Evolutionary conservation across 345 rosid genomes (phyloP).

Genomic region (Lumnitzera racemosa): DNA sequence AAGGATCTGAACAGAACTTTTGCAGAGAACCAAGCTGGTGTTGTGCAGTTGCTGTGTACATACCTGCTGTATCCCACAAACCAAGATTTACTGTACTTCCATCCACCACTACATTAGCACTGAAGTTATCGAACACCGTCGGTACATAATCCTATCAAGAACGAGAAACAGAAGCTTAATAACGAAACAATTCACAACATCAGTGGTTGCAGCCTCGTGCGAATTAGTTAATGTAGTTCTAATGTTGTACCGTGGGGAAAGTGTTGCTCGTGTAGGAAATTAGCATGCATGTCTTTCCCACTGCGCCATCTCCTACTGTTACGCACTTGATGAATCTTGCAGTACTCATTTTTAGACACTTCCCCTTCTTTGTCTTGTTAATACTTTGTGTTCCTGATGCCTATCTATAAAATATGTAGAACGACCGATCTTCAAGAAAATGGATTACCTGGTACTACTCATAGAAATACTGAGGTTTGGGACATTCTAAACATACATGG

Average conservation of each 20-base stretch:
- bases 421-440: too few species aligned
- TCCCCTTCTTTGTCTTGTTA: too few species aligned
- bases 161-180: neutral
- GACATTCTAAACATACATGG: too few species aligned
- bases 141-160: conserved; percentile 9
- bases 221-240: neutral
- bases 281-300: conserved; percentile 15
- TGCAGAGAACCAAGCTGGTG: too few species aligned
- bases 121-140: conserved; percentile 14
- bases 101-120: conserved; percentile 12
- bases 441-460: too few species aligned
- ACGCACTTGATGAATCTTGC: conserved; percentile 17
- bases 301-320: conserved; percentile 14
- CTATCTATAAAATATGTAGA: too few species aligned
- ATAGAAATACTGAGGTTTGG: too few species aligned
- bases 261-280: conserved; percentile 14
- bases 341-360: conserved; percentile 4
- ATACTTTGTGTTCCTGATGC: too few species aligned
- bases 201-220: too few species aligned
- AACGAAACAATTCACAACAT: neutral
- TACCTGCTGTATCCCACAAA: conserved; percentile 15
- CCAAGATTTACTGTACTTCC: conserved; percentile 13
- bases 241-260: conserved; percentile 7
- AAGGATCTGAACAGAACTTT: too few species aligned
- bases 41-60: neutral